phyloP scores from a whole-genome alignment of 2,329 filamentous ascomycete genomes.

The Polytolypa hystricis region DNA sequence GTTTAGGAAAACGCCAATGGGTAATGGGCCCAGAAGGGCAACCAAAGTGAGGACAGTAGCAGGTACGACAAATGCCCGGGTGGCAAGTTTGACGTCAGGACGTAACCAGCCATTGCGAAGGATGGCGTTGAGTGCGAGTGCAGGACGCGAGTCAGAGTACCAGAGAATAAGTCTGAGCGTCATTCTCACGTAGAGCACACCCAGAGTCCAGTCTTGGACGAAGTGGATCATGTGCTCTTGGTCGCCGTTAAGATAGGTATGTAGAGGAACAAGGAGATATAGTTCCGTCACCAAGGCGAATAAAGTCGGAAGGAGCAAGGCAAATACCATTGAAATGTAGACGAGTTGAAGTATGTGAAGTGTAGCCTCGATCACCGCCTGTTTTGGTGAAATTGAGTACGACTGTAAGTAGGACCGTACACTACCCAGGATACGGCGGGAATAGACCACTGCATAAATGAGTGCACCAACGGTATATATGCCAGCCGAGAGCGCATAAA shows the following conservation, averaged over 20 bases:
- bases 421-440: constrained; percentile 7
- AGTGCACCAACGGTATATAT: constrained; percentile 66
- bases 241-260: constrained; percentile 54
- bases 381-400: constrained; percentile 21
- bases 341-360: constrained; percentile 41
- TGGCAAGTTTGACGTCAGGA: constrained; percentile 69
- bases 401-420: constrained; percentile 9
- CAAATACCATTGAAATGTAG: constrained; percentile 66
- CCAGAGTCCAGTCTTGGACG: constrained; percentile 88
- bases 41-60: constrained; percentile 49
- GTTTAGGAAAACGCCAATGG: constrained; percentile 44
- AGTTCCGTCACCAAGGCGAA: constrained; percentile 74
- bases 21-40: constrained; percentile 55
- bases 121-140: constrained; percentile 63
- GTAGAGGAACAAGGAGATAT: constrained; percentile 76
- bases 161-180: constrained; percentile 57
- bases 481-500: constrained; percentile 90
- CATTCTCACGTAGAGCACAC: constrained; percentile 80
- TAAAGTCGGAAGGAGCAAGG: constrained; percentile 69
- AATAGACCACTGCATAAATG: constrained; percentile 43
- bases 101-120: constrained; percentile 64
- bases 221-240: constrained; percentile 52
- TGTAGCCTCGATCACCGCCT: constrained; percentile 17
- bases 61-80: constrained; percentile 76
- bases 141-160: constrained; percentile 58